Percentiles rank a stretch among this genome's conserved stretches.
Conservation (phyloP, 1,284 basidiomycete genomes). For the Ceratobasidium sp. region DNA sequence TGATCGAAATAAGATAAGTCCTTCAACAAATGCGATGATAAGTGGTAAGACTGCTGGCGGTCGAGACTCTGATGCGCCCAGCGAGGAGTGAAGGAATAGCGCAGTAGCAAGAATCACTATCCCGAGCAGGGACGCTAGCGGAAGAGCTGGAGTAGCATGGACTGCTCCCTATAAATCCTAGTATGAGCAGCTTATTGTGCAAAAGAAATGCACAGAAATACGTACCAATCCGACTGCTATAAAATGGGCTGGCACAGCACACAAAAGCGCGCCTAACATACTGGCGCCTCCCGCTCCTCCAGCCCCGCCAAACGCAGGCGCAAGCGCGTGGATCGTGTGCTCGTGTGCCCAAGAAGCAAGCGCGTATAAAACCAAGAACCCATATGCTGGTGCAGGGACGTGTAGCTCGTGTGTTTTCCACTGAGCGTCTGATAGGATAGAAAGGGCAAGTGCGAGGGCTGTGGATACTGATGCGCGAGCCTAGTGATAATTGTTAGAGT, state of each 20-base stretch:
- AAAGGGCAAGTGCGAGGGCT: slow-evolving; percentile 35
- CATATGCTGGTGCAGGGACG: slow-evolving; percentile 37
- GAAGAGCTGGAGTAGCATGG: slow-evolving; percentile 33
- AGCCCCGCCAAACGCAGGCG: slow-evolving; percentile 12
- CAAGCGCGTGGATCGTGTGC: slow-evolving; percentile 27
- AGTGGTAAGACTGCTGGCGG: slow-evolving; percentile 22
- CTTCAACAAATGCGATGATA: slow-evolving; percentile 32
- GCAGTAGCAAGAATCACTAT: slow-evolving; percentile 17
- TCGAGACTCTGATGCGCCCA: background rate
- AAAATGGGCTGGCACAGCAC: slow-evolving; percentile 42
- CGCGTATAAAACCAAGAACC: slow-evolving; percentile 31
- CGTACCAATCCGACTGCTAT: slow-evolving; percentile 33
- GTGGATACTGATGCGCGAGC: slow-evolving; percentile 27
- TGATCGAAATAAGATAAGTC: slow-evolving; percentile 62
- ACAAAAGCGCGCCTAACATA: slow-evolving; percentile 31
- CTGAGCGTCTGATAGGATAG: slow-evolving; percentile 35
- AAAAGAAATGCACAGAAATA: background rate
- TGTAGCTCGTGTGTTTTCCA: slow-evolving; percentile 33
- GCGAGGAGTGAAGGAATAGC: slow-evolving; percentile 26
- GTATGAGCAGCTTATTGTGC: background rate
- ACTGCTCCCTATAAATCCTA: slow-evolving; percentile 12
- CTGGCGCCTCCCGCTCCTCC: slow-evolving; percentile 15
- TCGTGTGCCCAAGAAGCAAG: slow-evolving; percentile 37
- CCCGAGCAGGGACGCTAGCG: slow-evolving; percentile 26
- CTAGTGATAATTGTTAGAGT: background rate